Conservation (phyloP, 129 eudicot genomes). For the Escallonia herrerae region DNA sequence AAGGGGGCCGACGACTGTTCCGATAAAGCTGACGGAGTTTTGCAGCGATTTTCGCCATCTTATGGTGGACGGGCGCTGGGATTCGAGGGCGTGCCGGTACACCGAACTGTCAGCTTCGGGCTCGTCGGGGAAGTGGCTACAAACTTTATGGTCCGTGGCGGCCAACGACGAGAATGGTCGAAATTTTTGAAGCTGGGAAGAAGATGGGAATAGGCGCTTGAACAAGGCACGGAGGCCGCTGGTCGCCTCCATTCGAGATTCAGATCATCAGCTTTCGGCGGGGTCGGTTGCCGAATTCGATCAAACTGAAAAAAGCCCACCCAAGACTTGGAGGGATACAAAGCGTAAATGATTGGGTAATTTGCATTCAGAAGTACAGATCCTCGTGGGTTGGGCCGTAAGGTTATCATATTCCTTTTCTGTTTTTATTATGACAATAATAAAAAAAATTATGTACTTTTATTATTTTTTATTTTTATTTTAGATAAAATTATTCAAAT, state of each 20-base stretch:
- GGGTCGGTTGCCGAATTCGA: not conserved
- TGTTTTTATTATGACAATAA: too few relatives aligned
- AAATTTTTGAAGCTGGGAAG: slow-evolving; percentile 5
- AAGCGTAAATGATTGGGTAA: too few relatives aligned
- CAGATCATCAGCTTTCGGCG: not conserved
- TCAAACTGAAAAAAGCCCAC: too few relatives aligned
- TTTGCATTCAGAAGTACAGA: too few relatives aligned
- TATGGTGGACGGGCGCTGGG: slow-evolving; percentile 51
- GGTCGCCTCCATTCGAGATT: slow-evolving; percentile 13
- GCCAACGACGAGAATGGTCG: slow-evolving; percentile 4
- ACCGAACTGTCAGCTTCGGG: slow-evolving; percentile 24
- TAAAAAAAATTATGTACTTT: too few relatives aligned
- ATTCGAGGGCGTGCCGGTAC: slow-evolving; percentile 44
- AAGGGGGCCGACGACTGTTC: slow-evolving; percentile 32
- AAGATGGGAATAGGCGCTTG: not conserved
- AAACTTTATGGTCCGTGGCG: not conserved
- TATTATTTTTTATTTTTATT: too few relatives aligned
- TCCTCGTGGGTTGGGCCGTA: too few relatives aligned
- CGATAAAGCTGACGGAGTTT: slow-evolving; percentile 61
- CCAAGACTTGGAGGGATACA: too few relatives aligned
- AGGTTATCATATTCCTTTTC: too few relatives aligned
- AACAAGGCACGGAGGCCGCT: slow-evolving; percentile 21
- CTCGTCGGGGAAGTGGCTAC: slow-evolving; percentile 9
- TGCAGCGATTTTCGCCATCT: slow-evolving; percentile 10
- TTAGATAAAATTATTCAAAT: too few relatives aligned